Conservation (phyloP, 2,329 filamentous ascomycete species). For the Claviceps sp. region DNA sequence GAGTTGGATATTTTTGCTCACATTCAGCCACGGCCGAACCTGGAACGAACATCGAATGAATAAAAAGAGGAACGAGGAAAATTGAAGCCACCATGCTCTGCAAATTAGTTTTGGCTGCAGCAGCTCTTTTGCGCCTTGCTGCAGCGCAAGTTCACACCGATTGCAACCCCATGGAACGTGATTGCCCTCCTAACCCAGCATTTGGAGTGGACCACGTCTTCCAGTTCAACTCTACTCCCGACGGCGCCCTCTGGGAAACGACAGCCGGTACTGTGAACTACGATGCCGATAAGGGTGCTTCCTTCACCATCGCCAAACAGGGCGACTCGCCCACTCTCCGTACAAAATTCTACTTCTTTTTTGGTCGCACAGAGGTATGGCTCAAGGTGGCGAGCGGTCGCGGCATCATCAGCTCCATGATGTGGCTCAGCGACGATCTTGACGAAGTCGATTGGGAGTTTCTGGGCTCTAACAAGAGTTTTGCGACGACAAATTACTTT, state of each 20-base stretch:
- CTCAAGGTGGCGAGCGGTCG: conserved; percentile 63
- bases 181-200: conserved; percentile 58
- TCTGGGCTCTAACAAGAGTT: conserved; percentile 50
- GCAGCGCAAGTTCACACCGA: conserved; percentile 61
- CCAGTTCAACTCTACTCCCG: conserved; percentile 50
- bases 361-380: conserved; percentile 63
- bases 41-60: background rate
- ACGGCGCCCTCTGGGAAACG: conserved; percentile 51
- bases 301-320: conserved; percentile 56
- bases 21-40: no score
- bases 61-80: background rate
- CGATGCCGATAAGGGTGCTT: conserved; percentile 46
- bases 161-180: conserved; percentile 62
- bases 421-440: conserved; percentile 69
- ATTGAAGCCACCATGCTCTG: conserved; percentile 3
- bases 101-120: conserved; percentile 17
- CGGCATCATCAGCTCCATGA: conserved; percentile 71
- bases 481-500: conserved; percentile 64
- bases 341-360: conserved; percentile 76
- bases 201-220: conserved; percentile 51
- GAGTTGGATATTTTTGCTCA: background rate
- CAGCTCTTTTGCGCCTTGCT: conserved; percentile 31
- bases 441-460: conserved; percentile 88
- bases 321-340: conserved; percentile 69
- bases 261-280: conserved; percentile 54